Percentiles rank a stretch among this genome's conserved stretches.
phyloP scores from a whole-genome alignment of 1,284 basidiomycete genomes.

The Bothia castanella region DNA sequence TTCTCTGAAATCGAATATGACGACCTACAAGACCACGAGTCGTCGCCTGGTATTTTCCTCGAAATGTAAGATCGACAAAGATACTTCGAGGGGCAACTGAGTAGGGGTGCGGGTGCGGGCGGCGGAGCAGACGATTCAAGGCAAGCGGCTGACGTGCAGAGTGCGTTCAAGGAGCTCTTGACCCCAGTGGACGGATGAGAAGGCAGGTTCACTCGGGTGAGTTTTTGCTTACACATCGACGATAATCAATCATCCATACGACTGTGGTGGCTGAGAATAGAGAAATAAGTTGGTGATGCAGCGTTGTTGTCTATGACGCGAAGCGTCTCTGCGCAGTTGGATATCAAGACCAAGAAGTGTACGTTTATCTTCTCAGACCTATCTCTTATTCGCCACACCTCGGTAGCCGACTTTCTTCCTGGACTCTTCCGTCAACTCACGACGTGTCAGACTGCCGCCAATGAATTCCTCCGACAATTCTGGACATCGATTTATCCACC shows the following conservation, averaged over 20 bases:
- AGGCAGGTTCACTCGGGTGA: slow-evolving; percentile 53
- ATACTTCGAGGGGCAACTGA: slow-evolving; percentile 67
- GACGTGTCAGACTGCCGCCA: slow-evolving; percentile 87
- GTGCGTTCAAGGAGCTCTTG: slow-evolving; percentile 45
- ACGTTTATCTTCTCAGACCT: slow-evolving; percentile 19
- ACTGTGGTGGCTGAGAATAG: slow-evolving; percentile 53
- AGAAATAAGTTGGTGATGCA: slow-evolving; percentile 60
- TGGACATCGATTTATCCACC: slow-evolving; percentile 89
- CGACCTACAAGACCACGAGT: slow-evolving; percentile 72
- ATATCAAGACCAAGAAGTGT: slow-evolving; percentile 64
- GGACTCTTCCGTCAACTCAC: slow-evolving; percentile 76
- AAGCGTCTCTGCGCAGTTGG: slow-evolving; percentile 65
- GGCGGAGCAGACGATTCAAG: slow-evolving; percentile 17
- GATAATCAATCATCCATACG: background rate
- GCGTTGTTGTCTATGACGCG: slow-evolving; percentile 74
- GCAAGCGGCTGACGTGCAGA: slow-evolving; percentile 42
- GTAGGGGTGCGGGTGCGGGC: slow-evolving; percentile 31
- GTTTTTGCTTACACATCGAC: slow-evolving; percentile 1
- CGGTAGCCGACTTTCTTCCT: slow-evolving; percentile 74
- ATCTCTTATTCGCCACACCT: background rate
- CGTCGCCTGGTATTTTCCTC: slow-evolving; percentile 67
- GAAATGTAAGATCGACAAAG: slow-evolving; percentile 79
- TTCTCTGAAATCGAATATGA: slow-evolving; percentile 82
- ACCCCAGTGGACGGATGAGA: slow-evolving; percentile 56
- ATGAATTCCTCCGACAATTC: slow-evolving; percentile 95